phyloP scores from a whole-genome alignment of 805 yeast genomes.

The Huiozyma naganishii region DNA sequence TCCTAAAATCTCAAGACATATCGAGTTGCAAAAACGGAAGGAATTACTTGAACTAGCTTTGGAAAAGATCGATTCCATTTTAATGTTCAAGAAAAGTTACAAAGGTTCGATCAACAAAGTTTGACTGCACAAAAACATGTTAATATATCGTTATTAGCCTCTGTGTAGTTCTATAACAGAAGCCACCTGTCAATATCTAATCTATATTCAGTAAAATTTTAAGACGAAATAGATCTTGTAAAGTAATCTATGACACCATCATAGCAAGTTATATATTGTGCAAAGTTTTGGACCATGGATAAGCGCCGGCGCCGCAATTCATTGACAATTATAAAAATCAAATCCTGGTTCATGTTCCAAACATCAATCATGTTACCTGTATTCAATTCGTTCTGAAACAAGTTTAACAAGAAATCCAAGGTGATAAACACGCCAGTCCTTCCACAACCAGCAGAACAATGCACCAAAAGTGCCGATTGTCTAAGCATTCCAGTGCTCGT shows the following conservation, averaged over 20 bases:
- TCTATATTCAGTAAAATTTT: background rate
- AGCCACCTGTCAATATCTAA: background rate
- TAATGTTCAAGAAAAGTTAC: conserved; percentile 30
- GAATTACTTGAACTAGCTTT: conserved; percentile 78
- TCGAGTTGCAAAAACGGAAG: conserved; percentile 87
- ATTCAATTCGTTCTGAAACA: conserved; percentile 24
- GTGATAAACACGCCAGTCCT: conserved; percentile 84
- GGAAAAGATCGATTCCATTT: conserved; percentile 59
- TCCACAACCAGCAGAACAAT: conserved; percentile 97
- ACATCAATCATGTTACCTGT: conserved; percentile 32
- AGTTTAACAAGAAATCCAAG: conserved; percentile 38
- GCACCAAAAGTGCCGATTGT: conserved; percentile 51
- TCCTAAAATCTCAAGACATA: conserved; percentile 79
- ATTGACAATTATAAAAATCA: conserved; percentile 49
- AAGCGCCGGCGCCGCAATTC: conserved; percentile 57
- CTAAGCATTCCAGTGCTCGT: background rate
- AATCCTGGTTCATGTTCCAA: conserved; percentile 37
- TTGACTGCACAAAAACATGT: background rate
- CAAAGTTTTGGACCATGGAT: conserved; percentile 69
- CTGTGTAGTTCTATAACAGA: background rate
- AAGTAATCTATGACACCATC: conserved; percentile 35
- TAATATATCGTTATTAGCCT: background rate
- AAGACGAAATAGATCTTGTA: conserved; percentile 1
- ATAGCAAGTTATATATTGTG: conserved; percentile 63
- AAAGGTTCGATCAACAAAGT: conserved; percentile 10